Base-by-base conservation (phyloP, 805 yeast species). In the Lipomyces lipofer region DNA sequence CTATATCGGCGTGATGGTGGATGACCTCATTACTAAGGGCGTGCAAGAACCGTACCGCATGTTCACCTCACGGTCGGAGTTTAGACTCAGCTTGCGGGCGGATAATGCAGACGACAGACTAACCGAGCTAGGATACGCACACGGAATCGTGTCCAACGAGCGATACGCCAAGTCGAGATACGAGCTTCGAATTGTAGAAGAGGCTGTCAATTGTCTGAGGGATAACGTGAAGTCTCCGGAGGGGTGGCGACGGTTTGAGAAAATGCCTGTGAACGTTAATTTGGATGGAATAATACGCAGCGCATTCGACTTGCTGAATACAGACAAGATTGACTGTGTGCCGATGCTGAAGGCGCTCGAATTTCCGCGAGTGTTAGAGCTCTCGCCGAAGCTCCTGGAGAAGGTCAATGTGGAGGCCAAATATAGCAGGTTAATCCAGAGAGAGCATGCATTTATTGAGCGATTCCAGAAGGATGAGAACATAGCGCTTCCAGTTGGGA, bases 41-140 rank as follows among this genome's bases (percentile, higher is more conserved):
- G 96, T 94, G 1, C 88, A 84, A 56, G 99, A 94, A 69, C 99
- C 99, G 0, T 94, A 94, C 68, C 75, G 99, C 60, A 94, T 94
- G 99, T 94, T 94, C 67, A 94, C 99, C 0, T 89, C 97, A 4
- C 78, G 99, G 47, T 87, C 96, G 0, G 99, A 94, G 68, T 94
- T 89, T 68, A 77, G 99, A 67, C 82, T 94, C 35, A 84, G 90
- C 30, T 88, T 90, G 3, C 76, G 99, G 55, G 84, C 96, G 0
- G 99, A 94, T 69, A 94, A 94, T 73, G 98, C 99, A 0, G 97
- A 95, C 66, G 70, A 80, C 52, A 74, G 99, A 58, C 73, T 94
- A 52, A 91, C 98, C 0, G 81, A 76, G 49, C 68, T 72, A 52
- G 99, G 95, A 0, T 70, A 78, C 46, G 64, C 74, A 2, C 67